Percentiles rank a stretch among this genome's conserved stretches.
Conservation (phyloP, 1,284 basidiomycete genomes). For the Hemileia vastatrix region DNA sequence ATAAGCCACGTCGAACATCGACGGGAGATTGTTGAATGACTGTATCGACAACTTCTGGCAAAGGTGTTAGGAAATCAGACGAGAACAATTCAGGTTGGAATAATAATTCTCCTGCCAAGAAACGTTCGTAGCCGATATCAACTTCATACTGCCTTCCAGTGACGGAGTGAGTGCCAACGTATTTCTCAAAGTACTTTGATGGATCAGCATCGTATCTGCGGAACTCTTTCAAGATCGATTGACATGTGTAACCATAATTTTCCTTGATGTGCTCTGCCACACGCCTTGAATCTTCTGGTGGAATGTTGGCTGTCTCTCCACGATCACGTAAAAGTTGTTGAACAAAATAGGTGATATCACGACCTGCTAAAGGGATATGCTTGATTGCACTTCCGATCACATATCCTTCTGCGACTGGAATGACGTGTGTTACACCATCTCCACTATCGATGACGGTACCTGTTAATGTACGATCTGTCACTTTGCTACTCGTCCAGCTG, state of each 20-base stretch:
- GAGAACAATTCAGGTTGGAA: slow-evolving; percentile 99
- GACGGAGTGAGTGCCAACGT: slow-evolving; percentile 82
- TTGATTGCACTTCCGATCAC: slow-evolving; percentile 99
- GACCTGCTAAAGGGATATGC: slow-evolving; percentile 94
- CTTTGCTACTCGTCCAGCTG: slow-evolving; percentile 87
- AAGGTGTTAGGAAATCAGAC: slow-evolving; percentile 91
- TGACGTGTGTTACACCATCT: slow-evolving; percentile 95
- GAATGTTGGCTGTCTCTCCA: slow-evolving; percentile 77
- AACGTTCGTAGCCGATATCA: slow-evolving; percentile 98
- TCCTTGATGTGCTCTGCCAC: slow-evolving; percentile 94
- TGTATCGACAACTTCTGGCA: slow-evolving; percentile 89
- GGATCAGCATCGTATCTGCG: slow-evolving; percentile 94
- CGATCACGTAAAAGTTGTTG: slow-evolving; percentile 91
- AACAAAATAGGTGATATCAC: slow-evolving; percentile 94
- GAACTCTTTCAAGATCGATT: slow-evolving; percentile 98
- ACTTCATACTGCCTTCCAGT: slow-evolving; percentile 82
- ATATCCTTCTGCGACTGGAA: slow-evolving; percentile 92
- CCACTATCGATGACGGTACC: slow-evolving; percentile 98
- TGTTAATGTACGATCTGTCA: slow-evolving; percentile 85
- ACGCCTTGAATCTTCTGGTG: slow-evolving; percentile 88
- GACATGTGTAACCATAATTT: slow-evolving; percentile 95
- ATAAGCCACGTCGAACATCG: slow-evolving; percentile 81
- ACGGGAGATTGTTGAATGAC: slow-evolving; percentile 94
- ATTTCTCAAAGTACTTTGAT: slow-evolving; percentile 88
- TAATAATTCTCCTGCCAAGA: slow-evolving; percentile 97